Evolutionary conservation across 2,329 filamentous ascomycete species (phyloP), one percentile per base, ranked within the genome.

Genomic region (Podosphaera leucotricha): DNA sequence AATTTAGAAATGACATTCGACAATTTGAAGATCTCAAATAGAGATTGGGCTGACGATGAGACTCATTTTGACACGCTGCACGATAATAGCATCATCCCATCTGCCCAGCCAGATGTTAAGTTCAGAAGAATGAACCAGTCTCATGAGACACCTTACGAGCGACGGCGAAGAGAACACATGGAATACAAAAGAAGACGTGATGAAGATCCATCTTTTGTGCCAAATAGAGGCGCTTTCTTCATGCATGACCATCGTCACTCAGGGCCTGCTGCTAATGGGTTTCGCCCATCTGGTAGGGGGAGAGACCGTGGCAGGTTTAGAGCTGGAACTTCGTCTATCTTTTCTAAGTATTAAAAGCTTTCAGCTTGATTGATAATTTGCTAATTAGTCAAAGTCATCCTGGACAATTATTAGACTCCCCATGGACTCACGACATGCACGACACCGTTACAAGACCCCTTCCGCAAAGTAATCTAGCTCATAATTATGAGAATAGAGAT

Each of bases 391-490:
- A 38, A 38, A 38, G 19, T n/a, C 36, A 38, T 38, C 61, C 64
- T 52, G 57, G 66, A 40, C 73, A 80, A 54, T 74, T 72, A 47
- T 72, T 76, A 20, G 81, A 75, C 58, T 75, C 73, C 18, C 79
- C 73, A 38, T 95, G 90, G 90, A 75, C 83, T 50, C 90, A 98
- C 60, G 90, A 98, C 60, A 83, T 95, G 63, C 90, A 95, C 61
- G 83, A 92, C 50, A 70, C 62, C 10, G 65, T 76, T n/a, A 28
- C 24, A 11, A 28, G 24, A 11, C 24, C 24, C n/a, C n/a, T n/a
- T 28, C 11, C 24, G 24, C 24, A 28, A 28, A 11, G 11, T 28
- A 28, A 28, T n/a, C n/a, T n/a, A n/a, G n/a, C n/a, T n/a, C n/a
- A n/a, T n/a, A n/a, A n/a, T n/a, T n/a, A 28, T 63, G 62, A 49